Base-by-base conservation (phyloP, 2,329 filamentous ascomycete genomes). In the Didymella pomorum region DNA sequence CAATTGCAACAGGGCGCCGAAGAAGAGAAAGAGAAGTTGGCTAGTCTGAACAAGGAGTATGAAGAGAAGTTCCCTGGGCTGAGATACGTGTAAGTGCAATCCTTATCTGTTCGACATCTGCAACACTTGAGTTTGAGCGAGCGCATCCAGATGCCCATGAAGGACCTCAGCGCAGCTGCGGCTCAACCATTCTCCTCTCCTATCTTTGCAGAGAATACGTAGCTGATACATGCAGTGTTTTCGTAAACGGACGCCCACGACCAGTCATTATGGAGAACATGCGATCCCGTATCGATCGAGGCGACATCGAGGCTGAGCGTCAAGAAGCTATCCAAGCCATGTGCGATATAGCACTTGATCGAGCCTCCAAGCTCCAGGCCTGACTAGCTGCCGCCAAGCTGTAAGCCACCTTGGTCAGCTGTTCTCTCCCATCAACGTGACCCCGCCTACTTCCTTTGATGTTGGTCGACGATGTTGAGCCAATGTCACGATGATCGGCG, bases 301-400 rank as follows among this genome's bases (percentile, higher is more conserved):
- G 84, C 1, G 85, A 94, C 73, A 80, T 88, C 50, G 77, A 81
- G 23, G 81, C 81, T 16, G 93, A 97, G 79, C 86, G 92, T 61
- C 75, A 80, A 55, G 90, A 90, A 66, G 91, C 86, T 6, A 89
- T 97, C 48, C 83, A 89, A 89, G 93, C 93, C 39, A 97, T 97
- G 91, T 92, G 92, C 71, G 90, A 93, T 69, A 97, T 97, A 71
- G 93, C 93, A 28, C 85, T 86, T 50, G 92, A 97, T 71, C 85
- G 93, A 47, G 91, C 89, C 1, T 75, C 78, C 29, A 96, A 93
- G 76, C 60, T 76, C 10, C 62, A 70, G 16, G 57, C 58, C 4
- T 62, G 51, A 42, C 35, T 31, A 25, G 33, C 12, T 35, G 7
- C 37, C 9, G 11, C 43, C 11, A 58, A 47, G 26, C 29, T 58